phyloP scores from a whole-genome alignment of 2,329 filamentous ascomycete genomes.

The Ceratocystis eucalypticola region DNA sequence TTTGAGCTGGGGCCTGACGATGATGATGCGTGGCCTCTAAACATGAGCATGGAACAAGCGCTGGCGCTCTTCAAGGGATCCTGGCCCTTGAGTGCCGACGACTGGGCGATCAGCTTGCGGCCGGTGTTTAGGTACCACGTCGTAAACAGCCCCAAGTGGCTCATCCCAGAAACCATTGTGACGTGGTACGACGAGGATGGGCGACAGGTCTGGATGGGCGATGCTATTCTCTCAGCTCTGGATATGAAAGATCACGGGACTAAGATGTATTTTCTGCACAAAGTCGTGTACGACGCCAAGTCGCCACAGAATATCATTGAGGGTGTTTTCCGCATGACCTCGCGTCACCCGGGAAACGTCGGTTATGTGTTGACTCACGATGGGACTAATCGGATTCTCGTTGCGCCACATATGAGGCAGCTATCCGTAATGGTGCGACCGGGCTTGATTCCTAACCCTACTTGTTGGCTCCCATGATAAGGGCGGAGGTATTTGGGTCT shows the following conservation, averaged over 20 bases:
- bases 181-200: slow-evolving; percentile 1
- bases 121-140: background rate
- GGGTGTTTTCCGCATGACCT: slow-evolving; percentile 4
- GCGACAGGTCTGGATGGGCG: slow-evolving; percentile 1
- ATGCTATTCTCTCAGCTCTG: background rate
- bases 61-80: background rate
- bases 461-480: background rate
- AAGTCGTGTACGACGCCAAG: background rate
- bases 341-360: background rate
- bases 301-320: background rate
- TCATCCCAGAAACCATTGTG: slow-evolving; percentile 5
- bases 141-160: slow-evolving; percentile 6
- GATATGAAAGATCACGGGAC: slow-evolving; percentile 7
- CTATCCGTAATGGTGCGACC: slow-evolving; percentile 7
- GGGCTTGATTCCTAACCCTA: slow-evolving; percentile 2
- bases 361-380: slow-evolving; percentile 6
- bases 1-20: slow-evolving; percentile 2
- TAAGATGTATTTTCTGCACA: background rate
- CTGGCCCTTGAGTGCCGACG: slow-evolving; percentile 3
- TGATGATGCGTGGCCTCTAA: background rate
- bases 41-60: slow-evolving; percentile 1
- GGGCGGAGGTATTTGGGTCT: background rate
- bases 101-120: background rate
- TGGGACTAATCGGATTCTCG: slow-evolving; percentile 2
- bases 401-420: slow-evolving; percentile 5